These are phyloP conservation scores for Skeletonema potamos DNA, from an alignment of 108 stramenopile species.

Conservation along the genomic window DNA sequence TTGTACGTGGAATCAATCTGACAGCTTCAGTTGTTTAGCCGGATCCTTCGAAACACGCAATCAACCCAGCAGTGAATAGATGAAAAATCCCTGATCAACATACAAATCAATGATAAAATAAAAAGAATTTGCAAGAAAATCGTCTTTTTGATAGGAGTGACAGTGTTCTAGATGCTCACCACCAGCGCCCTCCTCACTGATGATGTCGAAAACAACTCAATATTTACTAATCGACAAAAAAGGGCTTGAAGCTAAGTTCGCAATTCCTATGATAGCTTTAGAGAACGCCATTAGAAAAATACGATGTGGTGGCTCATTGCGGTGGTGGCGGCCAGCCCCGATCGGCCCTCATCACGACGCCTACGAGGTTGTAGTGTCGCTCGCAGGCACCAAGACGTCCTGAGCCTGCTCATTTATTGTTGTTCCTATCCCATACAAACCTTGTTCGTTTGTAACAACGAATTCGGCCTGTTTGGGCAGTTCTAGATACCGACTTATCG, in stretches of 20 bases:
- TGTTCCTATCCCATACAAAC: no score
- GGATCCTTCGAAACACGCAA: conserved; percentile 12
- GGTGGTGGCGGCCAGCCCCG: no score
- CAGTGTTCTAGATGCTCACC: conserved; percentile 78
- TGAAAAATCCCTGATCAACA: conserved; percentile 62
- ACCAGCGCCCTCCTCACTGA: conserved; percentile 44
- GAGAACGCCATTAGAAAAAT: no score
- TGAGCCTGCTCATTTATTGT: no score
- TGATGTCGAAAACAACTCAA: conserved; percentile 7
- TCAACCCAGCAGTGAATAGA: conserved; percentile 57
- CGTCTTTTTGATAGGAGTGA: conserved; percentile 51
- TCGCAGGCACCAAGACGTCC: no score
- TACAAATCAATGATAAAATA: conserved; percentile 69
- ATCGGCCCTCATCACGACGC: no score
- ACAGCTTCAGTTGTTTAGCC: background rate
- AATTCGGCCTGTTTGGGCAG: no score
- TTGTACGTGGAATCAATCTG: background rate
- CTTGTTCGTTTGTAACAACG: no score
- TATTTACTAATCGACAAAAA: conserved; percentile 1
- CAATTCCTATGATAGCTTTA: background rate
- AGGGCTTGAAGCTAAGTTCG: background rate
- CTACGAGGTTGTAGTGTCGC: no score
- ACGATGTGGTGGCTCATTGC: no score
- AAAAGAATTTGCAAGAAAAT: background rate
- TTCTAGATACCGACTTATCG: no score